Conservation (phyloP, 768 basidiomycete species). For the Mrakia frigida region DNA sequence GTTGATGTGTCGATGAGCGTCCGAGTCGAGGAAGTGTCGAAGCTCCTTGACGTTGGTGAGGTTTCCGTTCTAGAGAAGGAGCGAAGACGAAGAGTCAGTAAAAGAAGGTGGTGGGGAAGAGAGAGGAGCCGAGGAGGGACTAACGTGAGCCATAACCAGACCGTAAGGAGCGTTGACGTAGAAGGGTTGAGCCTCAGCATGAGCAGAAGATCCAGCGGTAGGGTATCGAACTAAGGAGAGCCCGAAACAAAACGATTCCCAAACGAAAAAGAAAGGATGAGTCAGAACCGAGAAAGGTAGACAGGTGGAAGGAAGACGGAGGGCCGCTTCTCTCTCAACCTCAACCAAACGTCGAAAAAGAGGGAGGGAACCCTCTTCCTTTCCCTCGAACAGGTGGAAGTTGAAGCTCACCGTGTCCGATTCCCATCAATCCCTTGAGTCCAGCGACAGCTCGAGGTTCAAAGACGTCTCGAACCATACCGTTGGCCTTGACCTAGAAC, state of each 20-base stretch:
- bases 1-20: slow-evolving; percentile 96
- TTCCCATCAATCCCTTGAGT: slow-evolving; percentile 89
- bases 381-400: too few relatives aligned
- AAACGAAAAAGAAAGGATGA: not conserved
- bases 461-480: slow-evolving; percentile 97
- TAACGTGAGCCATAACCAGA: slow-evolving; percentile 92
- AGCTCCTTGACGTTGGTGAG: slow-evolving; percentile 84
- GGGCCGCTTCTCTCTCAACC: too few relatives aligned
- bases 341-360: too few relatives aligned
- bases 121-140: slow-evolving; percentile 39
- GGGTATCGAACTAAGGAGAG: slow-evolving; percentile 77
- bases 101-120: not conserved
- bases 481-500: slow-evolving; percentile 70
- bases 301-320: too few relatives aligned
- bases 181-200: slow-evolving; percentile 97
- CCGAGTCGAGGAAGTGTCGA: slow-evolving; percentile 90
- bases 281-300: too few relatives aligned
- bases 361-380: too few relatives aligned
- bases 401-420: slow-evolving; percentile 75
- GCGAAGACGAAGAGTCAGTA: not conserved
- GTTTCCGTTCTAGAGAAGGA: slow-evolving; percentile 76
- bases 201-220: slow-evolving; percentile 92
- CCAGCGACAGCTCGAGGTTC: slow-evolving; percentile 69
- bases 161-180: slow-evolving; percentile 99
- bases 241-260: not conserved